A percentile compares a stretch with the other conserved stretches of the same genome.
These are phyloP conservation scores for Phytopythium vexans DNA, from an alignment of 352 stramenopile species.

Conservation along the genomic window DNA sequence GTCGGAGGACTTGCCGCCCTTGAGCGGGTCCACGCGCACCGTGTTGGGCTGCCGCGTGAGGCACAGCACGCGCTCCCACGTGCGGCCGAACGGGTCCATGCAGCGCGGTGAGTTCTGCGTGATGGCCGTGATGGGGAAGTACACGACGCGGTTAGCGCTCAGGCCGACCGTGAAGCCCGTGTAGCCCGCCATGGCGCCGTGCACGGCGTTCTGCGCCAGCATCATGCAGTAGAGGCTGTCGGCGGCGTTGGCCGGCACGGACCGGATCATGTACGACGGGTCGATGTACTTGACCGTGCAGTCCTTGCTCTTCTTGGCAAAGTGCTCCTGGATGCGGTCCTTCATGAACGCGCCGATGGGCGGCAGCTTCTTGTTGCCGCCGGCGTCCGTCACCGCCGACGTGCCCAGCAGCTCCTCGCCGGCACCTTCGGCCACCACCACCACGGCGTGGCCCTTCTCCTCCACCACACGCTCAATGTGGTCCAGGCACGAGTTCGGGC, in stretches of 20 bases:
- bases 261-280: conserved; percentile 97
- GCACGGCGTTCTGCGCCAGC: conserved; percentile 97
- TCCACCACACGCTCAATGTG: conserved; percentile 91
- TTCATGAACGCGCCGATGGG: conserved; percentile 97
- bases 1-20: conserved; percentile 65
- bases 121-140: conserved; percentile 85
- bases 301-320: conserved; percentile 84
- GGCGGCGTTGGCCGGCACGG: conserved; percentile 91
- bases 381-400: conserved; percentile 89
- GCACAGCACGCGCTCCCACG: conserved; percentile 94
- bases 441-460: conserved; percentile 95
- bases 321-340: conserved; percentile 92
- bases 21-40: conserved; percentile 34
- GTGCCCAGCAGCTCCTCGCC: conserved; percentile 94
- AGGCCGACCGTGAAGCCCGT: conserved; percentile 97
- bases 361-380: conserved; percentile 95
- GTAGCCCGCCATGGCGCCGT: conserved; percentile 97
- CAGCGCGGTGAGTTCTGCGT: conserved; percentile 86
- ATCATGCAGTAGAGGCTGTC: conserved; percentile 97
- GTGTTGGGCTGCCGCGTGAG: conserved; percentile 95
- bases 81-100: conserved; percentile 85
- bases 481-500: conserved; percentile 87
- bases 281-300: conserved; percentile 98
- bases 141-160: conserved; percentile 96
- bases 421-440: conserved; percentile 97